Evolutionary conservation across 768 basidiomycete species (phyloP), one percentile per base, ranked within the genome.

Genomic region (Russula earlei): DNA sequence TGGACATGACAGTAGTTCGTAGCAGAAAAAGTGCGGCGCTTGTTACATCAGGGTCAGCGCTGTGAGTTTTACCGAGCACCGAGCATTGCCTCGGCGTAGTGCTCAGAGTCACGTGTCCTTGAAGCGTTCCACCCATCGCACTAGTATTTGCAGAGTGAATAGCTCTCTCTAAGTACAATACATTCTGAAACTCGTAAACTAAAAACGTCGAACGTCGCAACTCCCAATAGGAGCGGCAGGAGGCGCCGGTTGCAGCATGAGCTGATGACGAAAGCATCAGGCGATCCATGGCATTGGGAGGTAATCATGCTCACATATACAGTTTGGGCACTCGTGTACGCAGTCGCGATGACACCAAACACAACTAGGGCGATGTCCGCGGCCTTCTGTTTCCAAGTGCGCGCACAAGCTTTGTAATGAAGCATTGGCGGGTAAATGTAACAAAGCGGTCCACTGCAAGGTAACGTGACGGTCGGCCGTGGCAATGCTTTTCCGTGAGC

Each of bases 361-460:
- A 80, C 64, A 61, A 91, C 80, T 64, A 97, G 72, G 25, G 76
- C 70, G 42, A 85, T 83, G 68, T 97, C 93, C 1, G 73, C 72
- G 4, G 76, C 41, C 67, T 85, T 90, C 69, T 84, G 74, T 62
- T 65, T 78, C 56, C 75, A 74, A 1, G 88, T 93, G 59, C 73
- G 77, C 6, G 93, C 85, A 62, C 84, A 83, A n/a, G 86, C 87
- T 70, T 80, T 87, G 72, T 91, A 87, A 67, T 95, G 93, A 58
- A 96, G 70, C 85, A 96, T 83, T 5, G 93, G 84, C 4, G 93
- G 95, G 65, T 96, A 97, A 46, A 94, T 83, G 67, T 90, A 94
- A 69, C 92, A 95, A 58, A 98, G 73, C 8, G 95, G 95, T 9
- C 96, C 85, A 64, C 93, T 95, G 60, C 17, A 29, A 31, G 33